Conservation (phyloP, 495 filamentous ascomycete genomes). For the Penicillium verhagenii region DNA sequence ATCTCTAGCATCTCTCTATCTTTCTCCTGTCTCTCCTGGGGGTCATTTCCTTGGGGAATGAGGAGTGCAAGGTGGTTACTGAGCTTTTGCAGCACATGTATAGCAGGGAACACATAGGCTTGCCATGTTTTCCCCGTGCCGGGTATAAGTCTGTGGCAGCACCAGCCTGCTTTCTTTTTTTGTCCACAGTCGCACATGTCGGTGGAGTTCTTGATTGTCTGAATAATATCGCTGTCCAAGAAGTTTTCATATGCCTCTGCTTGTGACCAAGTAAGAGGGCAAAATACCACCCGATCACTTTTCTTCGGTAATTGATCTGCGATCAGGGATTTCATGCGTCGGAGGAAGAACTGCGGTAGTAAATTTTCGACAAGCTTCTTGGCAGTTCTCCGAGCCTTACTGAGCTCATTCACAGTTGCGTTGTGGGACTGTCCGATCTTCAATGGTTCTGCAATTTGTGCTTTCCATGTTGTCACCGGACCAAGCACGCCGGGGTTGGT, state of each 20-base stretch:
- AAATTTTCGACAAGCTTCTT: conserved; percentile 84
- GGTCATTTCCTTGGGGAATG: conserved; percentile 68
- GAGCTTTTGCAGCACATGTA: conserved; percentile 78
- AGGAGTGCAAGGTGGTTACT: conserved; percentile 90
- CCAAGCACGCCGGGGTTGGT: conserved; percentile 89
- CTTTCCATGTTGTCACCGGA: conserved; percentile 73
- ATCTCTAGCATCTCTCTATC: conserved; percentile 76
- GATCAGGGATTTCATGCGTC: conserved; percentile 90
- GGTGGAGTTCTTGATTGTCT: conserved; percentile 62
- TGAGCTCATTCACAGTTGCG: conserved; percentile 81
- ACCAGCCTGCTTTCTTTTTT: conserved; percentile 75
- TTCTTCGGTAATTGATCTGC: conserved; percentile 96
- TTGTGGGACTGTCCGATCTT: conserved; percentile 89
- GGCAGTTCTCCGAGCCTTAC: conserved; percentile 76
- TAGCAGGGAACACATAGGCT: conserved; percentile 79
- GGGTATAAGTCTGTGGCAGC: conserved; percentile 62
- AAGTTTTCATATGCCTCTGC: conserved; percentile 82
- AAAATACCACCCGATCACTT: conserved; percentile 91
- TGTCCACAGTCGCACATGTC: conserved; percentile 71
- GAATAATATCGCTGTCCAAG: conserved; percentile 68
- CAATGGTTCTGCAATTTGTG: conserved; percentile 72
- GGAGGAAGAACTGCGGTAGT: conserved; percentile 87
- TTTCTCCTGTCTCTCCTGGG: conserved; percentile 73
- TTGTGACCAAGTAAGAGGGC: conserved; percentile 81
- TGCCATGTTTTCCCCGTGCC: conserved; percentile 65